Evolutionary conservation across 2,329 filamentous ascomycete genomes (phyloP).

Genomic region (Aspergillus aculeatus): DNA sequence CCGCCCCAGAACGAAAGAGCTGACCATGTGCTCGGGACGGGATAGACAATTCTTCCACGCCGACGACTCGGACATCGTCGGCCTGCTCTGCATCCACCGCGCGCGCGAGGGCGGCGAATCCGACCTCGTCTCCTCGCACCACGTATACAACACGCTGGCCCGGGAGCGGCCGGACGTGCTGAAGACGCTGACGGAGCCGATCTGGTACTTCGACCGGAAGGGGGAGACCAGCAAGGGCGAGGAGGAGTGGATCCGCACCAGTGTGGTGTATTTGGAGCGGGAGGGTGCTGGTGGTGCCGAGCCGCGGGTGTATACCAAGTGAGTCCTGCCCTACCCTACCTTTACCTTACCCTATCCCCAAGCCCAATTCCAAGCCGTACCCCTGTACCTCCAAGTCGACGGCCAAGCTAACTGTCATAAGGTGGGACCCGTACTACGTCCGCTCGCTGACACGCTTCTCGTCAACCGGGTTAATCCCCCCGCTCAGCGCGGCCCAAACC

Average conservation of each 20-base stretch:
- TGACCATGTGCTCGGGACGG: neutral
- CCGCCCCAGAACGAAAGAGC: too few relatives aligned
- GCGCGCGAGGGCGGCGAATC: conserved; percentile 81
- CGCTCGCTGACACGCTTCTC: conserved; percentile 73
- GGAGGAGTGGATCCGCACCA: conserved; percentile 69
- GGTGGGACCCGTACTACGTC: conserved; percentile 86
- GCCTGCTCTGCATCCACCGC: conserved; percentile 75
- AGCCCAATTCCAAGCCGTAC: too few relatives aligned
- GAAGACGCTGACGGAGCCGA: conserved; percentile 69
- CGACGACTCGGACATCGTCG: conserved; percentile 80
- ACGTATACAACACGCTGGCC: conserved; percentile 79
- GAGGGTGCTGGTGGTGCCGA: conserved; percentile 58
- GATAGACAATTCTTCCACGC: conserved; percentile 76
- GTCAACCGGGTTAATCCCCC: conserved; percentile 68
- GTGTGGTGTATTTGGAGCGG: conserved; percentile 75
- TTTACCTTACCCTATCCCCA: neutral
- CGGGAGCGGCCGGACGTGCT: conserved; percentile 74
- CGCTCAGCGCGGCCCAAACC: conserved; percentile 66
- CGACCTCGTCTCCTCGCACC: conserved; percentile 74
- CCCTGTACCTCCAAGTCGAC: too few relatives aligned
- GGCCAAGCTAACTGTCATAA: conserved; percentile 16
- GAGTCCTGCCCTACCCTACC: conserved; percentile 17
- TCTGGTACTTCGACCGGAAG: conserved; percentile 93
- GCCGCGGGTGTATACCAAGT: conserved; percentile 70
- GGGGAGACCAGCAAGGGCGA: conserved; percentile 74